These are phyloP conservation scores for Plasmodium vivax DNA, from an alignment of 169 alveolate species.

Conservation along the genomic window DNA sequence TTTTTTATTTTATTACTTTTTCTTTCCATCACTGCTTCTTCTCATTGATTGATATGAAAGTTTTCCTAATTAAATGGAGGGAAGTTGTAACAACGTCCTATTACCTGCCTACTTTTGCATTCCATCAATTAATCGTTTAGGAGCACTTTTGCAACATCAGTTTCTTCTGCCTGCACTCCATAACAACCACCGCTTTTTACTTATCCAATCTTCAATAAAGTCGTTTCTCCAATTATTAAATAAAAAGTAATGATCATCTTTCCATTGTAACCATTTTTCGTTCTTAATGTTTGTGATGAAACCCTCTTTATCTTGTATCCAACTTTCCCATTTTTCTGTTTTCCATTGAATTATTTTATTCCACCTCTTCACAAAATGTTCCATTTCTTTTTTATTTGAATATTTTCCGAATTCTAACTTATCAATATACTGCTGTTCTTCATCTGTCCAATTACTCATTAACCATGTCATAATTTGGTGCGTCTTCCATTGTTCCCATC, in stretches of 20 bases:
- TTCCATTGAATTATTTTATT: background rate
- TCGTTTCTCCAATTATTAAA: background rate
- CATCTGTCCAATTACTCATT: background rate
- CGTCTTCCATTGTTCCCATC: background rate
- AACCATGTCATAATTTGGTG: background rate
- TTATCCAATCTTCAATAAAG: background rate
- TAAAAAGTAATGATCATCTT: background rate
- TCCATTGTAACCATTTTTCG: background rate
- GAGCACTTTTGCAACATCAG: background rate
- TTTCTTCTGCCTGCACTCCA: background rate
- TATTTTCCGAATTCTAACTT: background rate
- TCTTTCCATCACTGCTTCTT: background rate
- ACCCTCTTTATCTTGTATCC: slow-evolving; percentile 4
- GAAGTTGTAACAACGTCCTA: background rate
- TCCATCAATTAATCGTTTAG: background rate
- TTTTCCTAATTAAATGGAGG: background rate
- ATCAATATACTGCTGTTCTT: background rate
- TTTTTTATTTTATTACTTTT: background rate
- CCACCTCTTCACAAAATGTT: background rate
- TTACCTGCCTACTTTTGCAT: background rate
- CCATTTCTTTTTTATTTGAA: background rate
- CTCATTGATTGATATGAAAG: background rate
- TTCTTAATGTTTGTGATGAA: background rate
- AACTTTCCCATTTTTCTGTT: slow-evolving; percentile 11
- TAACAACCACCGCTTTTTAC: background rate